These are phyloP conservation scores for Mortierella sp. DNA, from an alignment of 371 early-diverging fungal genomes.

Conservation along the genomic window DNA sequence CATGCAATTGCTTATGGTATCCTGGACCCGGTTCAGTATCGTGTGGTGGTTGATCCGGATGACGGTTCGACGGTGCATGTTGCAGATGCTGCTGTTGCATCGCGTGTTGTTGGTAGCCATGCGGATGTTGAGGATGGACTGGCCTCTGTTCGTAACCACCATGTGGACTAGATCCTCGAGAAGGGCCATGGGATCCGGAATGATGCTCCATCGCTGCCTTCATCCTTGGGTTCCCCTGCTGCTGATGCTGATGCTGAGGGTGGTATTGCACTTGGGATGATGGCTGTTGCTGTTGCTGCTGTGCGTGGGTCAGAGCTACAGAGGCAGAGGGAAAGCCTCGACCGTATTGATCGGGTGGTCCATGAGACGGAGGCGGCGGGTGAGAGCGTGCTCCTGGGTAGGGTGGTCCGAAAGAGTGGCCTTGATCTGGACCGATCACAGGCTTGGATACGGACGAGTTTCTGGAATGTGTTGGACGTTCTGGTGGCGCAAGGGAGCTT, in stretches of 20 bases:
- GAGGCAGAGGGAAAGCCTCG: slow-evolving; percentile 12
- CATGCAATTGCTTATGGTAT: slow-evolving; percentile 24
- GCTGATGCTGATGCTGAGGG: slow-evolving; percentile 20
- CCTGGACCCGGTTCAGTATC: slow-evolving; percentile 14
- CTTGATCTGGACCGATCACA: slow-evolving; percentile 7
- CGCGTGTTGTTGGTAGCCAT: slow-evolving; percentile 13
- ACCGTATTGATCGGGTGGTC: slow-evolving; percentile 15
- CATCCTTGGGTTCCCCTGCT: slow-evolving; percentile 19
- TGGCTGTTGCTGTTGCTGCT: slow-evolving; percentile 21
- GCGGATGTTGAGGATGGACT: slow-evolving; percentile 19
- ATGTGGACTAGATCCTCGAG: slow-evolving; percentile 5
- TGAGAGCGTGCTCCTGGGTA: slow-evolving; percentile 11
- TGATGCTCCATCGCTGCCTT: slow-evolving; percentile 20
- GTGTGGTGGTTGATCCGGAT: slow-evolving; percentile 19
- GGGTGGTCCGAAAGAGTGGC: slow-evolving; percentile 12
- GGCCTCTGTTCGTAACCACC: slow-evolving; percentile 16
- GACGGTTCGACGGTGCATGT: slow-evolving; percentile 16
- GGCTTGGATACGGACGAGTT: slow-evolving; percentile 32
- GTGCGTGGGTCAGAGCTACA: slow-evolving; percentile 1
- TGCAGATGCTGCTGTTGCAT: slow-evolving; percentile 24
- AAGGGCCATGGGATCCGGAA: slow-evolving; percentile 3
- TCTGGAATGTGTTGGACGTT: slow-evolving; percentile 30
- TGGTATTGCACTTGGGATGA: slow-evolving; percentile 9
- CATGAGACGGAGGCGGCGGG: slow-evolving; percentile 2
- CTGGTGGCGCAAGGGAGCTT: slow-evolving; percentile 9